Evolutionary conservation across 2,329 filamentous ascomycete genomes (phyloP).

Genomic region (Samsoniella hepiali): DNA sequence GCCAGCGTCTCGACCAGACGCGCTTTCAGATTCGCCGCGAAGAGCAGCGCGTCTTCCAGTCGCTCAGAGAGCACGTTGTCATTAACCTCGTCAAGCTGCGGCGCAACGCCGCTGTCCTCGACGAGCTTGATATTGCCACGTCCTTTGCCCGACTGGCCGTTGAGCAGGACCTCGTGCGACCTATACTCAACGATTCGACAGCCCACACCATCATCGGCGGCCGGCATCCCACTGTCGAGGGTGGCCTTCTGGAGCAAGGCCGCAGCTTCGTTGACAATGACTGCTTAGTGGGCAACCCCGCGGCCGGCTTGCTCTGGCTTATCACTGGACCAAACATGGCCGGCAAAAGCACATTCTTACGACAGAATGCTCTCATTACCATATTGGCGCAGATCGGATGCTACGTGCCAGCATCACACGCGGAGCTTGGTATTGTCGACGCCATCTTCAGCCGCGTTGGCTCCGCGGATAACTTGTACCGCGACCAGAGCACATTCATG

Average conservation of each 20-base stretch:
- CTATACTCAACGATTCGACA: constrained; percentile 62
- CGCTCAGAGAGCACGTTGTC: constrained; percentile 73
- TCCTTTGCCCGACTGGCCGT: constrained; percentile 77
- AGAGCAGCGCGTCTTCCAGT: constrained; percentile 75
- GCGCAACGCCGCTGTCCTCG: constrained; percentile 84
- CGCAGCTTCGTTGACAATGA: constrained; percentile 82
- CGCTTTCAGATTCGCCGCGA: constrained; percentile 77
- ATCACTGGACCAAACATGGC: constrained; percentile 95
- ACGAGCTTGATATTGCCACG: constrained; percentile 87
- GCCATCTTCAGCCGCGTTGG: constrained; percentile 92
- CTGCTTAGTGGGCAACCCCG: constrained; percentile 70
- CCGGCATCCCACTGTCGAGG: constrained; percentile 88
- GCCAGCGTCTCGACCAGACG: constrained; percentile 72
- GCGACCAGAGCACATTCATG: constrained; percentile 97
- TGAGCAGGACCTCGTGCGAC: constrained; percentile 71
- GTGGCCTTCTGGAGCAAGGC: constrained; percentile 74
- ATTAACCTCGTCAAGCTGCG: constrained; percentile 80
- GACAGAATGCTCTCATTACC: constrained; percentile 92
- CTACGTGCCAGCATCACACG: constrained; percentile 86
- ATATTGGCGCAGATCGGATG: constrained; percentile 90
- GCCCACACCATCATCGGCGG: constrained; percentile 78
- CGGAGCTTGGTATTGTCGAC: constrained; percentile 87
- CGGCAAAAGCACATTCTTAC: constrained; percentile 92
- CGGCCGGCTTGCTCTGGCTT: constrained; percentile 61
- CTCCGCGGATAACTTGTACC: constrained; percentile 91